phyloP scores from a whole-genome alignment of 2,329 filamentous ascomycete species.

The Zymoseptoria crescenta region DNA sequence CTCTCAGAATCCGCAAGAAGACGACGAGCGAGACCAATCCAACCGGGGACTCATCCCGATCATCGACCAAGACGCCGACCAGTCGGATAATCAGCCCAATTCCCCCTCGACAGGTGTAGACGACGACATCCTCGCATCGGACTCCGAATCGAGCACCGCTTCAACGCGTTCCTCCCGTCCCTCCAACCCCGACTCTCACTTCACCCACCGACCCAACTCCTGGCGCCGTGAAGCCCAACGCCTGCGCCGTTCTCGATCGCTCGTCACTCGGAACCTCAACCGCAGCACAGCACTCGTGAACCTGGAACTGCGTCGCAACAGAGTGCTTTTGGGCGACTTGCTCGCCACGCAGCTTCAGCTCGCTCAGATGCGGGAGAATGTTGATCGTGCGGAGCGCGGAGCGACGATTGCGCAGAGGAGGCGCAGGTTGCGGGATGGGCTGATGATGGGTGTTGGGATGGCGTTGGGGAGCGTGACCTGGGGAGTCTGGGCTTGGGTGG shows the following conservation, averaged over 20 bases:
- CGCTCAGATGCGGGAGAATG: background rate
- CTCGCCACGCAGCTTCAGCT: background rate
- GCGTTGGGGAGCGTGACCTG: background rate
- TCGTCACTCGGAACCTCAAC: background rate
- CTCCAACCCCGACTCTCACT: background rate
- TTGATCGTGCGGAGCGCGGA: background rate
- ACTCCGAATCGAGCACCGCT: background rate
- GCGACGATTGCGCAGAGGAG: background rate
- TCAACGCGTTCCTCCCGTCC: too few relatives aligned
- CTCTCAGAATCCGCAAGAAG: background rate
- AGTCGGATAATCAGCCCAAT: background rate
- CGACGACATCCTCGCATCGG: background rate
- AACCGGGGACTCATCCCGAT: background rate
- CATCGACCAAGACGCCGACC: background rate
- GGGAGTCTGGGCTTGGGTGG: background rate
- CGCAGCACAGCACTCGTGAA: background rate
- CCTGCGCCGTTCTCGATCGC: background rate
- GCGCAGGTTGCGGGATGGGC: background rate
- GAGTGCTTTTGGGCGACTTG: background rate
- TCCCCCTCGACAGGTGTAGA: background rate
- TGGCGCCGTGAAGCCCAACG: background rate
- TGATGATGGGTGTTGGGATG: background rate
- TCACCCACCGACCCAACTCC: background rate
- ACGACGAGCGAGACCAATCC: background rate
- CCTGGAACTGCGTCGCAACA: too few relatives aligned